Evolutionary conservation across 2,329 filamentous ascomycete species (phyloP), one percentile per base, ranked within the genome.

Genomic region (Biscogniauxia mediterranea): DNA sequence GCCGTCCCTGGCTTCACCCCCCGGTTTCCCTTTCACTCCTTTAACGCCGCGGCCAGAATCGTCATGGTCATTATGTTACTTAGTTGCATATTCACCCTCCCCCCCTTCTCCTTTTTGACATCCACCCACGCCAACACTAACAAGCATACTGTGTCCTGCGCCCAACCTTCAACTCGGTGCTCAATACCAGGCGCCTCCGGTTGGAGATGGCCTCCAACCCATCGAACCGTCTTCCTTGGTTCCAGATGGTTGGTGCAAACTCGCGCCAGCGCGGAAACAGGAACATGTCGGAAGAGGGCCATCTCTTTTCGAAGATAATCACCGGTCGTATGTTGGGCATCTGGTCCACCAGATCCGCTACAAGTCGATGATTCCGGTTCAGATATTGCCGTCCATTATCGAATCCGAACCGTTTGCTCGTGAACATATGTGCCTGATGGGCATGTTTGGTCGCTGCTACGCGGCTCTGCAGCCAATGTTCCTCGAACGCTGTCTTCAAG

Each of bases 201-300:
- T 62, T 62, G 1, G 60, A 62, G 50, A 62, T 64, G n/a, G 26
- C 51, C 28, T 50, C 19, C 17, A 64, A 25, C 23, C 58, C 60
- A 23, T 64, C 62, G 19, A n/a, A 20, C 20, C 42, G 20, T 23
- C 42, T 58, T 23, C 52, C 46, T 1, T 26, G 25, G 20, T 21
- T 38, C 20, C 42, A 51, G 49, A 19, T 42, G 13, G 21, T 42
- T 3, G 9, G 2, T 52, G 11, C 6, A 11, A 25, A 42, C 26
- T 46, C 38, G 2, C 38, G 38, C 38, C 38, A 46, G 17, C 38
- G 38, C 3, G 38, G 15, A 11, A 17, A 46, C 38, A 46, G 38
- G 38, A 46, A 49, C 19, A 28, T 21, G 13, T 23, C 9, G 9
- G 23, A n/a, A 9, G 52, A 20, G 9, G 52, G 52, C 21, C 21